Conservation (phyloP, 2,329 filamentous ascomycete species). For the Ophiostoma tasmaniense region DNA sequence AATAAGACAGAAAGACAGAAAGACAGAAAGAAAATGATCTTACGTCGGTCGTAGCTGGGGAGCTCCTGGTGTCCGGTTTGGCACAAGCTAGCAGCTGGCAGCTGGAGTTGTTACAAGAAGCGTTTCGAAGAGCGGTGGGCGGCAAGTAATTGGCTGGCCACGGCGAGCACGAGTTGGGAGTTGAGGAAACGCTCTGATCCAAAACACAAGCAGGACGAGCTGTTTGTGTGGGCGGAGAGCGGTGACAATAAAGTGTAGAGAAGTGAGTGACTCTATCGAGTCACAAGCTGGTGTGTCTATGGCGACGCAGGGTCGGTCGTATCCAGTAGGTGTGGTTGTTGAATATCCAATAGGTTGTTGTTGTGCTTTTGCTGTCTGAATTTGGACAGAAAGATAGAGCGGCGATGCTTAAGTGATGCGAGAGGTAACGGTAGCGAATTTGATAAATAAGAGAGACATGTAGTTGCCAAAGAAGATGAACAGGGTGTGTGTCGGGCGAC, state of each 20-base stretch:
- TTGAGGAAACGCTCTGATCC: background rate
- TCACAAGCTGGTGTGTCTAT: constrained; percentile 3
- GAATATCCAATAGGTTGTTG: background rate
- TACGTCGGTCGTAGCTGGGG: constrained; percentile 5
- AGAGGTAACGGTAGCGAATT: background rate
- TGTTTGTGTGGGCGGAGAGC: background rate
- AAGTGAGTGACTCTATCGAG: background rate
- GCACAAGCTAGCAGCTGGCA: background rate
- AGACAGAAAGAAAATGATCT: background rate
- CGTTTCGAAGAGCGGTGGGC: constrained; percentile 2
- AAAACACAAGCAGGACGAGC: background rate
- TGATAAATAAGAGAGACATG: constrained; percentile 6
- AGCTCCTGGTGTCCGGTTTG: background rate
- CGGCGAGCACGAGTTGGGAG: background rate
- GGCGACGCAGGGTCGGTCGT: background rate
- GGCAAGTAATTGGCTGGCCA: background rate
- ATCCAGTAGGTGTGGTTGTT: background rate
- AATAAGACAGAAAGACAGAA: background rate
- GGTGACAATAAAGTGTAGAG: background rate
- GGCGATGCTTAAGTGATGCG: background rate
- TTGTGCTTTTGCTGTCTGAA: background rate
- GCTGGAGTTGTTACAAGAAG: constrained; percentile 5
- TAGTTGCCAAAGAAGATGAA: background rate
- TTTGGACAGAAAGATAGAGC: background rate
- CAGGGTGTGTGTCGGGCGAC: background rate